Evolutionary conservation across 305 asterid genomes (phyloP).

Genomic region (Rubia peregrina): DNA sequence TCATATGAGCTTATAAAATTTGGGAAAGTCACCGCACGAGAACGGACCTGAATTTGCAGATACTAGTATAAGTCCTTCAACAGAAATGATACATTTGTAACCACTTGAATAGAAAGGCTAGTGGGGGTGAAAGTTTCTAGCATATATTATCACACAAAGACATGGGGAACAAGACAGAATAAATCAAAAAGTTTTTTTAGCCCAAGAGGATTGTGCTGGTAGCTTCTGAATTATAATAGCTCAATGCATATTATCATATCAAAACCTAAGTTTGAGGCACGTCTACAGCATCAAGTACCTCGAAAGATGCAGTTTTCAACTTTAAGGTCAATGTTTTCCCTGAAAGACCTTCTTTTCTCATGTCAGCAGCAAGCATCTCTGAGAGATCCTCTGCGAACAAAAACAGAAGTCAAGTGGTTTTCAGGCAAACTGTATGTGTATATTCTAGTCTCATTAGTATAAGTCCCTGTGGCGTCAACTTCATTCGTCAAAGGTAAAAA

Average conservation of each 20-base stretch:
- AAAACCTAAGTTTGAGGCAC: background rate
- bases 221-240: background rate
- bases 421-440: background rate
- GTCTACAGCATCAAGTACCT: conserved; percentile 36
- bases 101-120: background rate
- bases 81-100: background rate
- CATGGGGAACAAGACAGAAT: background rate
- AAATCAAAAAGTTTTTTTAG: background rate
- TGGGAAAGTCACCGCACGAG: conserved; percentile 80
- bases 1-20: conserved; percentile 54
- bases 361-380: conserved; percentile 72
- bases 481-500: background rate
- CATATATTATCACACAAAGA: too few relatives aligned
- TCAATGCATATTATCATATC: background rate
- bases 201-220: background rate
- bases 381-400: conserved; percentile 66
- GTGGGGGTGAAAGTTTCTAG: background rate
- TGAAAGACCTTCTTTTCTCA: conserved; percentile 64
- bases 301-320: conserved; percentile 78
- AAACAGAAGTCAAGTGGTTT: conserved; percentile 6
- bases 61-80: background rate
- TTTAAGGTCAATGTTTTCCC: conserved; percentile 90
- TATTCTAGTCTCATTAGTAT: background rate
- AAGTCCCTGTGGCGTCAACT: background rate
- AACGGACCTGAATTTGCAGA: conserved; percentile 55